Evolutionary conservation across 139 green algal genomes (phyloP).

Genomic region (Chlamydomonas asymmetrica): DNA sequence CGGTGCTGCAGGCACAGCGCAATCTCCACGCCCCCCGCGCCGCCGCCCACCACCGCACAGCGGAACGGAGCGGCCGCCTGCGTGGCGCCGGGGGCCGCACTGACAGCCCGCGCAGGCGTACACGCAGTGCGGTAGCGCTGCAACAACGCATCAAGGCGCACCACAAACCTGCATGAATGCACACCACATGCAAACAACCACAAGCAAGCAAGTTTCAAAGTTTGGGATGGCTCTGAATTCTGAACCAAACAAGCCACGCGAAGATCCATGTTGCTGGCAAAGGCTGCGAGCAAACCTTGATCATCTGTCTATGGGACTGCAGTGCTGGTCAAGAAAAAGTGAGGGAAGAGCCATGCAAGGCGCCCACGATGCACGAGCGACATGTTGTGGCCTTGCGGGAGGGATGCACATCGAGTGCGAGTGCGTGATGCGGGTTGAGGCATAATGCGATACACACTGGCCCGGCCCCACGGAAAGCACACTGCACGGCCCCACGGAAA

Average conservation of each 20-base stretch:
- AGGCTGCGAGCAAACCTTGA: too few species aligned
- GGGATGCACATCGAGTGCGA: too few species aligned
- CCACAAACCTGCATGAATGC: conserved; percentile 56
- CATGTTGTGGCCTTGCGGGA: too few species aligned
- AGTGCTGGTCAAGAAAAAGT: too few species aligned
- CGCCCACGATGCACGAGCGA: too few species aligned
- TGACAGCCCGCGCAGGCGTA: not conserved
- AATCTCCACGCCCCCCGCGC: conserved; percentile 90
- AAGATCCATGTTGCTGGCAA: too few species aligned
- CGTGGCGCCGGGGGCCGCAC: not conserved
- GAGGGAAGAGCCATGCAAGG: too few species aligned
- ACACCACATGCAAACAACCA: not conserved
- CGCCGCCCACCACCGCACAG: conserved; percentile 89
- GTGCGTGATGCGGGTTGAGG: too few species aligned
- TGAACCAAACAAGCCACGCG: conserved; percentile 26
- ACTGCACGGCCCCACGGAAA: not conserved
- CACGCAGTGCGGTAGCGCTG: conserved; percentile 1
- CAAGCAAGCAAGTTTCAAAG: not conserved
- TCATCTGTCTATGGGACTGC: too few species aligned
- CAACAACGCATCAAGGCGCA: conserved; percentile 48
- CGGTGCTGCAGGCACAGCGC: conserved; percentile 76
- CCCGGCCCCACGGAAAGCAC: not conserved
- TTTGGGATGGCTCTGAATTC: not conserved
- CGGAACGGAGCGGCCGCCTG: conserved; percentile 22
- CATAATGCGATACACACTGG: too few species aligned